Evolutionary conservation across 2,329 filamentous ascomycete genomes (phyloP), one percentile per base, ranked within the genome.

Genomic region (Colletotrichum musae): DNA sequence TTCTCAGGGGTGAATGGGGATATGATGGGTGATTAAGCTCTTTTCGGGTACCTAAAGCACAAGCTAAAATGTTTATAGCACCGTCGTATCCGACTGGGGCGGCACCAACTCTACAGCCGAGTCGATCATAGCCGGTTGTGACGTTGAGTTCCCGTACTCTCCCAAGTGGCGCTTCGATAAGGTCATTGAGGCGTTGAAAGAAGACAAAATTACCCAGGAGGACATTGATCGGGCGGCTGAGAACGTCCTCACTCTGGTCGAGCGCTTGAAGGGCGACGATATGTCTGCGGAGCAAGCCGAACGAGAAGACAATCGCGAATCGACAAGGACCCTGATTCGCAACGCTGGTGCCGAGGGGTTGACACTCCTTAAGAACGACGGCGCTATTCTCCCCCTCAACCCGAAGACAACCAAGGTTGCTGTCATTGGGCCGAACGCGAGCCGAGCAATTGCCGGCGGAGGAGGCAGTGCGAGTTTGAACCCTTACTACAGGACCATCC

Each of bases 381-480:
- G 84, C 1, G 78, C 76, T 2, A 78, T 91, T n/a, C 80, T 92
- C 7, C 90, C 90, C 0, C 86, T 92, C 68, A 83, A 85, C 70
- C 78, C 83, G 6, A 82, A 82, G 28, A 86, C 85, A 16, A 85
- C 84, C 65, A 91, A 86, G 75, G 85, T 92, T 65, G 90, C 90
- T 4, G 84, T 92, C 68, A 91, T 92, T 59, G 90, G 90, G 0
- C 90, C 90, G 1, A 92, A 92, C 70, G 89, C 89, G 21, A 91
- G 91, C 75, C 82, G 89, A 63, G 87, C 90, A 0, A 91, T 92
- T 71, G 89, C 88, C n/a, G 88, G 88, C 16, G 90, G 91, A 58
- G 90, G 90, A 48, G 90, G 91, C 58, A 92, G 90, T 74, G 90
- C 91, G 18, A 91, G 88, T 71, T 80, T 92, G 56, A 92, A 92